Evolutionary conservation across 345 rosid genomes (phyloP).

Genomic region (Hibiscus trionum): DNA sequence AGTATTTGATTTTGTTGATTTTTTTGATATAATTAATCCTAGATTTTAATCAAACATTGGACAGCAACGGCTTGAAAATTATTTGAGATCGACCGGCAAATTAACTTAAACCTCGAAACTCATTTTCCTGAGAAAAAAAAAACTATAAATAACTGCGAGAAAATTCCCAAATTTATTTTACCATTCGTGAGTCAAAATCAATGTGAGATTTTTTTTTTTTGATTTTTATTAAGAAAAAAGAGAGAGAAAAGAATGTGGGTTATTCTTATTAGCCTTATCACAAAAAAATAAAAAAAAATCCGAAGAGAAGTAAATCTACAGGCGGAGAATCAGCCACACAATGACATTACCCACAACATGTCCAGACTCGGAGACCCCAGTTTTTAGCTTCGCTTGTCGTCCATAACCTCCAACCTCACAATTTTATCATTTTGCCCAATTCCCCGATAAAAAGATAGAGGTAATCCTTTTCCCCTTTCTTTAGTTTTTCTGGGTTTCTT

Average conservation of each 20-base stretch:
- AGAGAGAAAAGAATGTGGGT: background rate
- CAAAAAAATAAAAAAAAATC: background rate
- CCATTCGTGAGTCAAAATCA: background rate
- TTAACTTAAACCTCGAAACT: background rate
- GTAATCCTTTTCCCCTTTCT: background rate
- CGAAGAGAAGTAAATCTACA: constrained; percentile 23
- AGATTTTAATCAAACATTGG: no score
- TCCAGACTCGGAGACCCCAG: constrained; percentile 1
- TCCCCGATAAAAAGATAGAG: background rate
- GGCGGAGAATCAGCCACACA: constrained; percentile 70
- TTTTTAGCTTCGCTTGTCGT: background rate
- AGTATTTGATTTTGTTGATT: no score
- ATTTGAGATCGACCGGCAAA: background rate
- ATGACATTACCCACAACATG: constrained; percentile 21
- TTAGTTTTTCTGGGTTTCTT: constrained; percentile 16
- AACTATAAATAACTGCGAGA: background rate
- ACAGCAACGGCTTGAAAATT: background rate
- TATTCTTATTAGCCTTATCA: constrained; percentile 36
- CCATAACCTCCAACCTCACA: constrained; percentile 1
- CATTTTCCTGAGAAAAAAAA: background rate
- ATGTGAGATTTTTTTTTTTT: background rate
- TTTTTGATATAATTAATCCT: no score
- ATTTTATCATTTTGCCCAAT: background rate
- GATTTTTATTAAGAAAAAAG: background rate
- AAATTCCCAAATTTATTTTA: background rate